Percentiles rank a stretch among this genome's conserved stretches.
These are phyloP conservation scores for Gossypium sturtianum DNA, from an alignment of 345 rosid genomes.

Conservation along the genomic window DNA sequence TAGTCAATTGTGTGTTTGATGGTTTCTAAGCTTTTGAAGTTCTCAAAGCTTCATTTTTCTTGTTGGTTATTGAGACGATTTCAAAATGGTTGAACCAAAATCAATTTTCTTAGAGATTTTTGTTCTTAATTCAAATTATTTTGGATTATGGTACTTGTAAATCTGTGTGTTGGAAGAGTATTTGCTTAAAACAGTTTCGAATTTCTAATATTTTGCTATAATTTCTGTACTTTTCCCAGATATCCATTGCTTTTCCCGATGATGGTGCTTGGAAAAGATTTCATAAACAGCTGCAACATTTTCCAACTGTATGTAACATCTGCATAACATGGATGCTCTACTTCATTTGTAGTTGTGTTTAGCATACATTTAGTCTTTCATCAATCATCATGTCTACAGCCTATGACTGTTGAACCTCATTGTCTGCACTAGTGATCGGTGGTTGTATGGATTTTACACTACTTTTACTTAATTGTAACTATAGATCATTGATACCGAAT, in stretches of 20 bases:
- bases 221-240: conserved; percentile 46
- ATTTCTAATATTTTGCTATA: background rate
- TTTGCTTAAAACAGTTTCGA: background rate
- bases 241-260: conserved; percentile 97
- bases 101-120: background rate
- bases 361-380: background rate
- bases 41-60: background rate
- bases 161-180: background rate
- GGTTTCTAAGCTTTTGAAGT: background rate
- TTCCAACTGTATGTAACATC: conserved; percentile 57
- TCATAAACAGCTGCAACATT: conserved; percentile 95
- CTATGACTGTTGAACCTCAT: background rate
- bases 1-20: too few relatives aligned
- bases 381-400: background rate
- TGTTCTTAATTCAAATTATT: background rate
- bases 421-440: background rate
- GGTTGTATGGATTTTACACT: background rate
- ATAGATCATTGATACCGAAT: background rate
- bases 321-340: conserved; percentile 3
- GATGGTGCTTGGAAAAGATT: conserved; percentile 99
- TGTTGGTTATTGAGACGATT: background rate
- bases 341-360: conserved; percentile 4
- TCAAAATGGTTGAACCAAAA: background rate
- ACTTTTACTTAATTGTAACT: background rate
- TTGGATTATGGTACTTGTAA: background rate